Conservation (phyloP, 305 asterid species). For the Striga hermonthica region DNA sequence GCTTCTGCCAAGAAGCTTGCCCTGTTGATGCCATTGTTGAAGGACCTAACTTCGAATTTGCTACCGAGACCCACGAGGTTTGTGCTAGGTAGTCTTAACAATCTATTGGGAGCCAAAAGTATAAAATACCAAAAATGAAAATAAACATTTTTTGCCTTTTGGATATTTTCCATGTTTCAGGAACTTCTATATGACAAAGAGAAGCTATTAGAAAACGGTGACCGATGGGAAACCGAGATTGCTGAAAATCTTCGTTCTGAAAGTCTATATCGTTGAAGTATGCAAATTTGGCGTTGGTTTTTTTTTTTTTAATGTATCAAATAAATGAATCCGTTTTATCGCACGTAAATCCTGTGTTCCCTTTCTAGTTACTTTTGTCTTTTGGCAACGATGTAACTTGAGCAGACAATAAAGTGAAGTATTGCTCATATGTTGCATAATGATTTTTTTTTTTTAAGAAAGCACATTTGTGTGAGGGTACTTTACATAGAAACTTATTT, state of each 20-base stretch:
- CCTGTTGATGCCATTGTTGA: conserved; percentile 98
- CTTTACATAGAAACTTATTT: no score
- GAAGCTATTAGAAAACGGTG: conserved; percentile 90
- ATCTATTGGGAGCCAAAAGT: background rate
- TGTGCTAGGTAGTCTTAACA: background rate
- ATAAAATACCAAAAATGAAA: no score
- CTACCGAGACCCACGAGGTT: conserved; percentile 97
- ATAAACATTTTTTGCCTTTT: background rate
- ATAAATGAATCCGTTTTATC: conserved; percentile 30
- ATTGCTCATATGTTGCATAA: no score
- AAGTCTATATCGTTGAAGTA: conserved; percentile 74
- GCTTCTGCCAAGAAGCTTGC: conserved; percentile 97
- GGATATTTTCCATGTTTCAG: conserved; percentile 33
- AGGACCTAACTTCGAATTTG: conserved; percentile 92
- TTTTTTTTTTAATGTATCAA: conserved; percentile 12
- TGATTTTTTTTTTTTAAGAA: no score
- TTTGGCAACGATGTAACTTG: no score
- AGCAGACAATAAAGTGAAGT: no score
- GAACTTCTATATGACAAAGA: conserved; percentile 88
- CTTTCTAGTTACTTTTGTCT: no score
- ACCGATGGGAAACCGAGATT: conserved; percentile 92
- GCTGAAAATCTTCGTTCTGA: conserved; percentile 92
- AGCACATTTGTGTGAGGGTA: no score
- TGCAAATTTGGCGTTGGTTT: conserved; percentile 13
- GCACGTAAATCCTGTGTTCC: background rate